phyloP scores from a whole-genome alignment of 371 early-diverging fungal species.

The Mucor lusitanicus region DNA sequence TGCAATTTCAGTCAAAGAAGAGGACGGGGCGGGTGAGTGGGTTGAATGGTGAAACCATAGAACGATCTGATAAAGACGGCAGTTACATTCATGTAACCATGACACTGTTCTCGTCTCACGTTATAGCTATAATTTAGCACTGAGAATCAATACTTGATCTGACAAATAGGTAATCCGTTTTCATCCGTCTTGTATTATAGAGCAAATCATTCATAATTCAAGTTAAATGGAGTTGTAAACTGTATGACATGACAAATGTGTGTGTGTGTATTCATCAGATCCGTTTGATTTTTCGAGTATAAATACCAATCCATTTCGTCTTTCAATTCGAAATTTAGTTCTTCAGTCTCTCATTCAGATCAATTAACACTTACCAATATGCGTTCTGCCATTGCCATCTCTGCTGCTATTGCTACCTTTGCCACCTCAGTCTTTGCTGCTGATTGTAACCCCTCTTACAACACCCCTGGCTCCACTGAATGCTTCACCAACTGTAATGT shows the following conservation, averaged over 20 bases:
- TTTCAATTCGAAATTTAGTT: not conserved
- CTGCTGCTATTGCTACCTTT: conserved; percentile 19
- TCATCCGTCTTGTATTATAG: not conserved
- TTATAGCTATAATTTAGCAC: not conserved
- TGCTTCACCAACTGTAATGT: conserved; percentile 28
- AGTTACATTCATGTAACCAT: not conserved
- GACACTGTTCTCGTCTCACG: not conserved
- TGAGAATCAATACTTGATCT: conserved; percentile 9
- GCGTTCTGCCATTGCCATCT: conserved; percentile 13
- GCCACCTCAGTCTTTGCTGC: conserved; percentile 20
- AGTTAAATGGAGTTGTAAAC: not conserved
- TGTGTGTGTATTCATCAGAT: not conserved
- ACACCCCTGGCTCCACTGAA: conserved; percentile 13
- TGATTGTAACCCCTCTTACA: conserved; percentile 30
- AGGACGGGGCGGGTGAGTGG: no score
- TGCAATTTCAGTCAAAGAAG: not conserved
- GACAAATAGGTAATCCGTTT: conserved; percentile 5
- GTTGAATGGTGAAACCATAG: conserved; percentile 5
- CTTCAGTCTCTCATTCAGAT: not conserved
- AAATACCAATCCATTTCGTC: not conserved
- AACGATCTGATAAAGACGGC: conserved; percentile 10
- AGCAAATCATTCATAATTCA: not conserved
- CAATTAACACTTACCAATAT: conserved; percentile 2
- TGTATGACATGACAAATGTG: not conserved
- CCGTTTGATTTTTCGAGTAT: not conserved